Evolutionary conservation across 495 filamentous ascomycete genomes (phyloP).

Genomic region (Penicillium herquei): DNA sequence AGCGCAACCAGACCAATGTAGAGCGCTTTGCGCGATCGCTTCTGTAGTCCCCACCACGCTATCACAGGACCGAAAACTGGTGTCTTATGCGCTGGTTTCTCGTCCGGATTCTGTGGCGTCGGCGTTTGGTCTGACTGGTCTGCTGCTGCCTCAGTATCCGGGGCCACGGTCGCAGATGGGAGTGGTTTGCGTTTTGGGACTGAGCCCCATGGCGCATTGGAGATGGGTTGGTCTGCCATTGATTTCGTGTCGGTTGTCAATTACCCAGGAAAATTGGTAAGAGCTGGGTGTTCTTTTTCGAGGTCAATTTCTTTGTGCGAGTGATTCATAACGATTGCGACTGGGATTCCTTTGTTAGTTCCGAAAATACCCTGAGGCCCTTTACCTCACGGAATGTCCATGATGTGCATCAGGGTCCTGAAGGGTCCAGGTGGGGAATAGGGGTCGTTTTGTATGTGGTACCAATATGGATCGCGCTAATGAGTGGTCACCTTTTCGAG

Average conservation of each 20-base stretch:
- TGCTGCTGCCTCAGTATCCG: neutral
- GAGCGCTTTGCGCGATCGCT: constrained; percentile 23
- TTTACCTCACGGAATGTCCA: too few species aligned
- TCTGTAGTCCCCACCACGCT: constrained; percentile 5
- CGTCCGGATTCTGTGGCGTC: neutral
- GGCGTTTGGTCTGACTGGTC: neutral
- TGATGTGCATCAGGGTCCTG: too few species aligned
- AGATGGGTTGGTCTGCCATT: neutral
- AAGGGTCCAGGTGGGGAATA: too few species aligned
- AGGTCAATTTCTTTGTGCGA: neutral
- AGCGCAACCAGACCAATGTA: constrained; percentile 27
- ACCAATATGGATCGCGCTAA: too few species aligned
- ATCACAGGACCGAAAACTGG: neutral
- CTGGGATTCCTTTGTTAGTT: neutral
- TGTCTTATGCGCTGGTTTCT: neutral
- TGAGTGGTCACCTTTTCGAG: too few species aligned
- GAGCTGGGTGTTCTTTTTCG: neutral
- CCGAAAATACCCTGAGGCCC: too few species aligned
- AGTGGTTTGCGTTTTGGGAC: constrained; percentile 29
- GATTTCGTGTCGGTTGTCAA: neutral
- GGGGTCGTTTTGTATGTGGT: too few species aligned
- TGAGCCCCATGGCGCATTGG: constrained; percentile 1
- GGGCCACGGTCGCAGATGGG: constrained; percentile 1
- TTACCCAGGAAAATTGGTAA: too few species aligned
- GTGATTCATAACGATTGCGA: neutral